These are phyloP conservation scores for Zygotorulaspora sp. DNA, from an alignment of 805 yeast genomes.

Conservation along the genomic window DNA sequence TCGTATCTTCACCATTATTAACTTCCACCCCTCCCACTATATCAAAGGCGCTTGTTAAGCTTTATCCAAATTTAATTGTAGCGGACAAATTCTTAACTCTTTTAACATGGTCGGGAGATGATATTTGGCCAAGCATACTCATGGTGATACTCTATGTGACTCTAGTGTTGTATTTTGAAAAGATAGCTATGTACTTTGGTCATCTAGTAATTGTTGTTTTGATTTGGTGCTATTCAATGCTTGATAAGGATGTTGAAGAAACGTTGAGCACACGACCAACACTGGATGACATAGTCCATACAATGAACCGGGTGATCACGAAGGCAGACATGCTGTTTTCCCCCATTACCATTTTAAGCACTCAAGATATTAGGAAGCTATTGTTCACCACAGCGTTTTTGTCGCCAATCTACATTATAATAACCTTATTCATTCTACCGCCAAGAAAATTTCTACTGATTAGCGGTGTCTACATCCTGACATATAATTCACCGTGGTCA, in stretches of 20 bases:
- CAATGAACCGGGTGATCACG: constrained; percentile 66
- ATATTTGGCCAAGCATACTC: constrained; percentile 68
- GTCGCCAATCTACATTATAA: constrained; percentile 76
- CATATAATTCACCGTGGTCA: constrained; percentile 85
- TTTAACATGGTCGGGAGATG: constrained; percentile 88
- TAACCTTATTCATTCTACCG: constrained; percentile 61
- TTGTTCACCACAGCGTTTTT: constrained; percentile 78
- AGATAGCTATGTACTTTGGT: constrained; percentile 74
- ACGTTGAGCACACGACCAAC: constrained; percentile 69
- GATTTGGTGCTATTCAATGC: constrained; percentile 54
- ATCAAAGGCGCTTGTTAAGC: constrained; percentile 71
- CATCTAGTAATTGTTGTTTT: constrained; percentile 66
- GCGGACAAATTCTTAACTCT: constrained; percentile 66
- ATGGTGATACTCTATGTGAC: constrained; percentile 45
- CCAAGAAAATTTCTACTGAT: constrained; percentile 64
- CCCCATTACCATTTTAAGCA: constrained; percentile 78
- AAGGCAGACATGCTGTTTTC: constrained; percentile 72
- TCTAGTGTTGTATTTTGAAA: constrained; percentile 70
- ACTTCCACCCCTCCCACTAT: constrained; percentile 89
- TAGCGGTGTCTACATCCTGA: constrained; percentile 56
- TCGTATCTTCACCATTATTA: constrained; percentile 68
- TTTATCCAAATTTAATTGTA: constrained; percentile 80
- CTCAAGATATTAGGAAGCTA: constrained; percentile 73
- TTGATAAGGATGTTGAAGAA: constrained; percentile 52
- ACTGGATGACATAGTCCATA: constrained; percentile 77